These are phyloP conservation scores for Fusarium transvaalense DNA, from an alignment of 2,329 filamentous ascomycete genomes.

Conservation along the genomic window DNA sequence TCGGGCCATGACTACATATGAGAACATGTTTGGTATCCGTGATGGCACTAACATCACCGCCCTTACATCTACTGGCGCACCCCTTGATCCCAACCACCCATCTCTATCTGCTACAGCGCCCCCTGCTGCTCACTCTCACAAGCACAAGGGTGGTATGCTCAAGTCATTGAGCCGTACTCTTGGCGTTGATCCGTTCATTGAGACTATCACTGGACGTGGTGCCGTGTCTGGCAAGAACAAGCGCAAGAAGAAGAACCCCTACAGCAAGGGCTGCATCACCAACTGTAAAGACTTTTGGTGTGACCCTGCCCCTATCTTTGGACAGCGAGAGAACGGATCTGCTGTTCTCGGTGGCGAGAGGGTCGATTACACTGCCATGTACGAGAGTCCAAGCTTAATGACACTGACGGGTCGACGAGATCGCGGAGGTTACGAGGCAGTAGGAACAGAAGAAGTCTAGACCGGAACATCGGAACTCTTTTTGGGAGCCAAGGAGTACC, in stretches of 20 bases:
- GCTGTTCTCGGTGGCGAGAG: constrained; percentile 81
- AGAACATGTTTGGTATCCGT: constrained; percentile 89
- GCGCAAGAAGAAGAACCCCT: constrained; percentile 79
- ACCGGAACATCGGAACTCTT: neutral
- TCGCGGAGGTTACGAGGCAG: constrained; percentile 72
- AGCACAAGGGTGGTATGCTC: constrained; percentile 74
- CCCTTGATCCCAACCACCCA: constrained; percentile 75
- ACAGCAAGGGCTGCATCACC: constrained; percentile 82
- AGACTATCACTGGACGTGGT: constrained; percentile 87
- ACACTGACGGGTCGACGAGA: constrained; percentile 62
- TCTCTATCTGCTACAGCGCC: constrained; percentile 67
- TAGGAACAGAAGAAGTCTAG: constrained; percentile 66
- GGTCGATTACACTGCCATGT: constrained; percentile 90
- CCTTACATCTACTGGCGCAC: constrained; percentile 81
- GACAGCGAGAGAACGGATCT: constrained; percentile 77
- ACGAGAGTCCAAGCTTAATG: constrained; percentile 84
- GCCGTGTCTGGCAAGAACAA: constrained; percentile 70
- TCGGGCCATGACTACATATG: constrained; percentile 93
- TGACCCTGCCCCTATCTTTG: constrained; percentile 85
- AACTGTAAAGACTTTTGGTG: constrained; percentile 99
- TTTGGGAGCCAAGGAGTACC: constrained; percentile 22
- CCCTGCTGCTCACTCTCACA: constrained; percentile 61
- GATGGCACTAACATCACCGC: constrained; percentile 73
- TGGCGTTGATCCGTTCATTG: constrained; percentile 92
- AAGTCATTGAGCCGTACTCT: constrained; percentile 86